Conservation (phyloP, 2,329 filamentous ascomycete species). For the Aspergillus tamarii region DNA sequence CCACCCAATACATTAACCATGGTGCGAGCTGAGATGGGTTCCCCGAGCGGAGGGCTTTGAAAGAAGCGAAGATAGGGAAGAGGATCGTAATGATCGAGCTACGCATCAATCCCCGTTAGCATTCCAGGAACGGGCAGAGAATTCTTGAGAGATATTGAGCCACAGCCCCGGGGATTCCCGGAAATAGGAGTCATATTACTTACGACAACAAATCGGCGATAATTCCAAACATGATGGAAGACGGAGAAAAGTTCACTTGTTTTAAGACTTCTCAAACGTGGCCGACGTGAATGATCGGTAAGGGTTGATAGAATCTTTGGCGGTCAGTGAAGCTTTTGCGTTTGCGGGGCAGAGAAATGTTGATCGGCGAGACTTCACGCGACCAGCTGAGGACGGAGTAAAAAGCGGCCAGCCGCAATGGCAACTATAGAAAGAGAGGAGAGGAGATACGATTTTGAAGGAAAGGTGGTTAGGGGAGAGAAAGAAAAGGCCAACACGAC, state of each 20-base stretch:
- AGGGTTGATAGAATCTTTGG: conserved; percentile 2
- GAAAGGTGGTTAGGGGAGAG: neutral
- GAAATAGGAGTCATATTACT: conserved; percentile 36
- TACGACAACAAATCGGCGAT: conserved; percentile 78
- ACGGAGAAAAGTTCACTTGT: neutral
- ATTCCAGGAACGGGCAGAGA: neutral
- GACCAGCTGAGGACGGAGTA: conserved; percentile 12
- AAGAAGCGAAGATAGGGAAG: conserved; percentile 94
- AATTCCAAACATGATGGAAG: conserved; percentile 70
- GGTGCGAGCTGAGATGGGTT: conserved; percentile 87
- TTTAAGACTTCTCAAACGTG: neutral
- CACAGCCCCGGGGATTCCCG: neutral
- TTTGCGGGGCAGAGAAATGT: conserved; percentile 23
- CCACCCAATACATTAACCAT: conserved; percentile 99
- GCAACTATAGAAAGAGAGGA: neutral
- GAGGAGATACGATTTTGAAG: neutral
- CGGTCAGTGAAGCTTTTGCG: conserved; percentile 7
- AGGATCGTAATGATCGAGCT: conserved; percentile 87
- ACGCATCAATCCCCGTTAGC: conserved; percentile 22
- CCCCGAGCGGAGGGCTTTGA: conserved; percentile 93
- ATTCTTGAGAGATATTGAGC: conserved; percentile 3
- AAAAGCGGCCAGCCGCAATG: conserved; percentile 21
- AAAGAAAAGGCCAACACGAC: neutral
- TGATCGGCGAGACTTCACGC: conserved; percentile 22
- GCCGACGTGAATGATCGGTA: neutral